Conservation (phyloP, 345 rosid species). For the Ceriops zippeliana region DNA sequence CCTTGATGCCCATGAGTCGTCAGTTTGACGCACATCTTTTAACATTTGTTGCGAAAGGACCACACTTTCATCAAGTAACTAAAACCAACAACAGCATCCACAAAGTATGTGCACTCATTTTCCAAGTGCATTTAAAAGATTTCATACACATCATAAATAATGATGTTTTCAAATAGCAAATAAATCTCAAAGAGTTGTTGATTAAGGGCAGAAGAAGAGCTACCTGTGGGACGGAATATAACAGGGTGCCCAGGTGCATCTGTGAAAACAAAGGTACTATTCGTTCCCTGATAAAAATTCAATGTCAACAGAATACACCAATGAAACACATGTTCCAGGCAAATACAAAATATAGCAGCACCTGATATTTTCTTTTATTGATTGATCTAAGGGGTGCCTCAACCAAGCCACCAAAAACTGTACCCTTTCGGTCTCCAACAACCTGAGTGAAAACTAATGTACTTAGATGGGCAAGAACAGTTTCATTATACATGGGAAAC, state of each 20-base stretch:
- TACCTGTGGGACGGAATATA: constrained; percentile 86
- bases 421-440: constrained; percentile 87
- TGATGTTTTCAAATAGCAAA: neutral
- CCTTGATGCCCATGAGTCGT: too few species aligned
- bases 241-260: constrained; percentile 58
- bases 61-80: too few species aligned
- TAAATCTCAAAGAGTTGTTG: neutral
- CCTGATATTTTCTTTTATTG: constrained; percentile 84
- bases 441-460: constrained; percentile 45
- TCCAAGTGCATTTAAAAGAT: too few species aligned
- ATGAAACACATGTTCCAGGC: constrained; percentile 5
- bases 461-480: neutral
- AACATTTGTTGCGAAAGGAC: too few species aligned
- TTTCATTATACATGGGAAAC: neutral
- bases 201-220: neutral
- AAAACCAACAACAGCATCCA: too few species aligned
- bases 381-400: constrained; percentile 86
- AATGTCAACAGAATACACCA: constrained; percentile 13
- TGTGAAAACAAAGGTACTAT: constrained; percentile 86
- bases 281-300: constrained; percentile 64
- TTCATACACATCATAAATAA: too few species aligned
- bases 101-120: too few species aligned
- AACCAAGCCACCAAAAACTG: constrained; percentile 90
- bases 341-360: constrained; percentile 17
- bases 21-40: too few species aligned